Conservation (phyloP, 306 rosid genomes). For the Clitoria ternatea region DNA sequence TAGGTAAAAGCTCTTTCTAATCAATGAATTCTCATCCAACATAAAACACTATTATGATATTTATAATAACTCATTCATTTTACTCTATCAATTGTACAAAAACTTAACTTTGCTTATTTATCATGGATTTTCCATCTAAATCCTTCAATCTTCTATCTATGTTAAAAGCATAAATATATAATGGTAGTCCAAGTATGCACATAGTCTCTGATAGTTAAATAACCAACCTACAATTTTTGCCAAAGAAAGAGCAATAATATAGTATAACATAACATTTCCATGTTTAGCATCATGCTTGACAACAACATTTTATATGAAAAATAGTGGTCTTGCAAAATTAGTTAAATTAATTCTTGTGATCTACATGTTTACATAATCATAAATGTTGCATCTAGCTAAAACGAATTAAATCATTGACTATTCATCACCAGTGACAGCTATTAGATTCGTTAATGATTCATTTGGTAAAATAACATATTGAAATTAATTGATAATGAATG, state of each 20-base stretch:
- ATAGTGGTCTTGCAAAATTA: neutral
- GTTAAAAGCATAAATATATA: too few relatives aligned
- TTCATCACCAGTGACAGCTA: constrained; percentile 25
- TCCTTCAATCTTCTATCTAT: too few relatives aligned
- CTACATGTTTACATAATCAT: constrained; percentile 20
- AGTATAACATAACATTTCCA: neutral
- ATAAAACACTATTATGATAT: too few relatives aligned
- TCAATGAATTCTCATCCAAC: neutral
- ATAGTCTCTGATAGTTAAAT: constrained; percentile 6
- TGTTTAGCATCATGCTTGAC: neutral
- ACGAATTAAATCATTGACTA: constrained; percentile 17
- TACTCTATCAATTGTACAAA: too few relatives aligned
- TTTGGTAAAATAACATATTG: constrained; percentile 3
- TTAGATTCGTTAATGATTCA: constrained; percentile 22
- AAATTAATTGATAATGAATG: too few relatives aligned
- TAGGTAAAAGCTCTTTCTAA: neutral
- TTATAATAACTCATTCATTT: too few relatives aligned
- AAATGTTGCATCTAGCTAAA: constrained; percentile 23
- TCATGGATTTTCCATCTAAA: too few relatives aligned
- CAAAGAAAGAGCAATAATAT: neutral
- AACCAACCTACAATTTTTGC: neutral
- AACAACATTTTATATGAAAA: constrained; percentile 2
- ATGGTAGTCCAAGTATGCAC: neutral
- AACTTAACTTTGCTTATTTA: too few relatives aligned
- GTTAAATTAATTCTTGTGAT: neutral